These are phyloP conservation scores for Entomortierella beljakovae DNA, from an alignment of 192 early-diverging fungal species.

Conservation along the genomic window DNA sequence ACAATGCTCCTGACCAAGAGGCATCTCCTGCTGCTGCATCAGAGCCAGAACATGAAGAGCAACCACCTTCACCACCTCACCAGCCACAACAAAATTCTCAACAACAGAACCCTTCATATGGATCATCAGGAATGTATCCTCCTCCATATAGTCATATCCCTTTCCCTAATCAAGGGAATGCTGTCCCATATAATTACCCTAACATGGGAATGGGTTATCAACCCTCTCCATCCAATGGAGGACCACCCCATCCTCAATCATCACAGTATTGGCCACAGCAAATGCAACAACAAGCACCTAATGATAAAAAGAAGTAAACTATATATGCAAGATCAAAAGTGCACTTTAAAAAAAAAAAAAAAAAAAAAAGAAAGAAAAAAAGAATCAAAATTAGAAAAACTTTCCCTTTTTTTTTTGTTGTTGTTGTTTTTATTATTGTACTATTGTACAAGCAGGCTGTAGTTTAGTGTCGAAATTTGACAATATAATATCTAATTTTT, in stretches of 20 bases:
- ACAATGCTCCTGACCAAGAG: conserved; percentile 5
- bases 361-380: conserved; percentile 5
- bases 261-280: neutral
- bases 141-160: conserved; percentile 30
- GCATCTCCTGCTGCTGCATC: conserved; percentile 14
- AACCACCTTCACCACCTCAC: neutral
- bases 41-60: conserved; percentile 19
- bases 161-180: conserved; percentile 4
- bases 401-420: too few species aligned
- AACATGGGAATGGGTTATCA: conserved; percentile 19
- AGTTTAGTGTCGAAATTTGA: too few species aligned
- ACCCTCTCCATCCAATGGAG: neutral
- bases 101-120: neutral
- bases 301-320: neutral
- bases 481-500: too few species aligned
- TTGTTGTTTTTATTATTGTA: too few species aligned
- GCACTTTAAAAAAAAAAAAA: conserved; percentile 2
- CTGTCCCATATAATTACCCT: conserved; percentile 7
- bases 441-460: too few species aligned
- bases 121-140: conserved; percentile 19
- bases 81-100: neutral
- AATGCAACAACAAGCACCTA: neutral
- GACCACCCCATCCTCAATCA: neutral
- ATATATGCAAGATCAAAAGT: neutral
- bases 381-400: neutral